A percentile compares a stretch with the other conserved stretches of the same genome.
Evolutionary conservation across 371 early-diverging fungal genomes (phyloP).

Genomic region (Astathelohania contejeani): DNA sequence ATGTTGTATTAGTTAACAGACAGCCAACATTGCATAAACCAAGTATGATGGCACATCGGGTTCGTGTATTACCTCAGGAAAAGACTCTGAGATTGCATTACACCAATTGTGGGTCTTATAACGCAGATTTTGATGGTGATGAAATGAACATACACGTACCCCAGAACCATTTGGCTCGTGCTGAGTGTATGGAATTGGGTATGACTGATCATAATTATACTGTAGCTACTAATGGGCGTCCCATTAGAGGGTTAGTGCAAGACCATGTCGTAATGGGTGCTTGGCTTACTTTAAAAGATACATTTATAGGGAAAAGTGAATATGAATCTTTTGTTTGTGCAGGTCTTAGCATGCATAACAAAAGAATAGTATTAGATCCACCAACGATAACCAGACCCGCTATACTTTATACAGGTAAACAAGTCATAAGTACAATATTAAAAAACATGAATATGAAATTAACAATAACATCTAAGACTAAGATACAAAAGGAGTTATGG

Average conservation of each 20-base stretch:
- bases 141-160: constrained; percentile 99
- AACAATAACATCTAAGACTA: constrained; percentile 67
- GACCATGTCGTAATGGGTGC: constrained; percentile 95
- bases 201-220: constrained; percentile 88
- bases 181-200: constrained; percentile 81
- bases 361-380: constrained; percentile 60
- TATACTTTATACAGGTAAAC: constrained; percentile 88
- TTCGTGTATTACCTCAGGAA: constrained; percentile 80
- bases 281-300: constrained; percentile 69
- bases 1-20: constrained; percentile 87
- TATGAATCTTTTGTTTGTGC: constrained; percentile 79
- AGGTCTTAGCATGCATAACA: constrained; percentile 52
- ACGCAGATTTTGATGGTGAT: constrained; percentile 99
- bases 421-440: constrained; percentile 55
- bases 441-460: constrained; percentile 54
- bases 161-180: constrained; percentile 79
- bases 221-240: constrained; percentile 85
- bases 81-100: constrained; percentile 99
- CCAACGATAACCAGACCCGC: constrained; percentile 71
- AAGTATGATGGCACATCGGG: constrained; percentile 95
- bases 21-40: constrained; percentile 99
- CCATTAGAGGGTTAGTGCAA: constrained; percentile 95
- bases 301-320: constrained; percentile 70
- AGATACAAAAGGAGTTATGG: constrained; percentile 59
- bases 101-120: constrained; percentile 81